Base-by-base conservation (phyloP, 441 rosid species). In the Corymbia calophylla region DNA sequence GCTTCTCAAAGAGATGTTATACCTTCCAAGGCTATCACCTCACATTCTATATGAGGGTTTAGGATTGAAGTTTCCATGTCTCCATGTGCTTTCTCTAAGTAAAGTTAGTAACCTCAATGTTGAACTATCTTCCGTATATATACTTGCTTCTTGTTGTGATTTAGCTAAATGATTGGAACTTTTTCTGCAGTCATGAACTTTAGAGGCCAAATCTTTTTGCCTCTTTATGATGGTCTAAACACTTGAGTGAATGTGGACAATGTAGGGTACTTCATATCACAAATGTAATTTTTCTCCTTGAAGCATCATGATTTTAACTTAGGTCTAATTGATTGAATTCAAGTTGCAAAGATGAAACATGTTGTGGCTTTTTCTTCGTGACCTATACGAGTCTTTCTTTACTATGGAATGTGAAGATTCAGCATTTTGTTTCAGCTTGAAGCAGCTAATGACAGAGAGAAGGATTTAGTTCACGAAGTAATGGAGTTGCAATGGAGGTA, bases 401-500 rank as follows among this genome's bases (percentile, higher is more conserved):
- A 77, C 84, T 6, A n/a, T 77, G 84, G 49, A 77, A 12, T 77
- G n/a, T 54, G 48, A 15, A 23, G 44, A 49, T 39, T 53, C 51
- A 16, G 4, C 73, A 27, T 53, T 39, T 53, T 10, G 47, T 92
- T 92, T 87, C 95, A 97, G 99, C 94, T 97, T 70, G 99, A 97
- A 93, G 94, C 95, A 86, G 96, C 98, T 68, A 96, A 97, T 84
- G 99, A 97, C 73, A 94, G 97, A 94, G 99, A 97, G 92, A 96
- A 94, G 92, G 99, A 96, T 55, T 91, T 97, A 87, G 97, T 97
- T 91, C 95, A 95, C 39, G 99, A 97, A 91, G 91, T 96, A 92
- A 97, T 98, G 5, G 99, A 97, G 9, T 91, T 97, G 89, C 98
- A 94, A 82, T 97, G 97, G 97, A 97, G 98, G 99, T 97, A 96